phyloP scores from a whole-genome alignment of 2,329 filamentous ascomycete species.

The Colletotrichum destructivum region DNA sequence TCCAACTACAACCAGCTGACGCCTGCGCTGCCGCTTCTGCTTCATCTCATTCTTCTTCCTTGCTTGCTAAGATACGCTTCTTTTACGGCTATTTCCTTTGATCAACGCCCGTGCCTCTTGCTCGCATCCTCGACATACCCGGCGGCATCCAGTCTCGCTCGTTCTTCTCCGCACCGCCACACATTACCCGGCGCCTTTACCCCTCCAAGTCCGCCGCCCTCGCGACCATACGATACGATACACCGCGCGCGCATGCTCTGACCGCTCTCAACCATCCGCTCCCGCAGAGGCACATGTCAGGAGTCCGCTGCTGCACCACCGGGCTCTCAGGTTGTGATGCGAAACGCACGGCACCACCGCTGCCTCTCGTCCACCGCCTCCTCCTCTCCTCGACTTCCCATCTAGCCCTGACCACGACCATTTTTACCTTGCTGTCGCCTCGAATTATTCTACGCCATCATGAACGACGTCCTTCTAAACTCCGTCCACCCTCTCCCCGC shows the following conservation, averaged over 20 bases:
- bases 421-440: not conserved
- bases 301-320: constrained; percentile 20
- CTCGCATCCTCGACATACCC: not conserved
- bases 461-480: constrained; percentile 43
- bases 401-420: constrained; percentile 5
- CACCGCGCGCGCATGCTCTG: constrained; percentile 34
- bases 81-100: not conserved
- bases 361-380: constrained; percentile 23
- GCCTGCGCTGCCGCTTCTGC: too few relatives aligned
- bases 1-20: constrained; percentile 27
- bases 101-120: not conserved
- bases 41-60: not conserved
- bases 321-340: constrained; percentile 37
- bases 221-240: constrained; percentile 33
- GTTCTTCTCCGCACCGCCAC: not conserved
- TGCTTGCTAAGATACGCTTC: constrained; percentile 3
- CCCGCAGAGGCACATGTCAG: constrained; percentile 36
- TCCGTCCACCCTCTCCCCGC: constrained; percentile 35
- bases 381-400: constrained; percentile 3
- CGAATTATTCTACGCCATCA: constrained; percentile 15
- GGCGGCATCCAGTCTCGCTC: not conserved
- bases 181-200: constrained; percentile 4
- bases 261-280: constrained; percentile 24
- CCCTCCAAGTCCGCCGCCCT: constrained; percentile 6
- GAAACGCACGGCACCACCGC: constrained; percentile 33